Percentiles rank a stretch among this genome's conserved stretches.
Evolutionary conservation across 1,284 basidiomycete genomes (phyloP).

Genomic region (Cryptococcus sp.): DNA sequence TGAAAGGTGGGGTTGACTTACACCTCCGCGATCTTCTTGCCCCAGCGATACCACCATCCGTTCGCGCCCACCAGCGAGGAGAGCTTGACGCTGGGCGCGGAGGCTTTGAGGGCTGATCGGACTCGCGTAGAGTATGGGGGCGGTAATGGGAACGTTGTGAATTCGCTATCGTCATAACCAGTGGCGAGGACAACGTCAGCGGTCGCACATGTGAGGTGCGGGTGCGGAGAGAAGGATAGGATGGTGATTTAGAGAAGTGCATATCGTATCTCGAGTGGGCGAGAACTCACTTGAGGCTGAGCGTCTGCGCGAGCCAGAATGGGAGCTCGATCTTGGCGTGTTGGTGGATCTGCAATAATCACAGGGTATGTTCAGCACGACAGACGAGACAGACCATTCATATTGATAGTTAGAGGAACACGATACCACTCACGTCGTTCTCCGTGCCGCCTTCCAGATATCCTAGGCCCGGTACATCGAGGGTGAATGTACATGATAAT

Average conservation of each 20-base stretch:
- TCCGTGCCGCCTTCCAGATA: constrained; percentile 81
- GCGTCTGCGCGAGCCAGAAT: constrained; percentile 80
- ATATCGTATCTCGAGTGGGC: not conserved
- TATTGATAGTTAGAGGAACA: not conserved
- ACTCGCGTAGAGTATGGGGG: constrained; percentile 72
- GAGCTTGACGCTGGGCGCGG: constrained; percentile 75
- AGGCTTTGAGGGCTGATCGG: constrained; percentile 79
- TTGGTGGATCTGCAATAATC: constrained; percentile 64
- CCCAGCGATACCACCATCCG: constrained; percentile 86
- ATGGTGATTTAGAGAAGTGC: not conserved
- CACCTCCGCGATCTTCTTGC: constrained; percentile 77
- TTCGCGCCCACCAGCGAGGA: constrained; percentile 79
- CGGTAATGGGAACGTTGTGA: constrained; percentile 81
- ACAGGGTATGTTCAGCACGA: constrained; percentile 5
- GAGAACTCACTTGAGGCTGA: constrained; percentile 70
- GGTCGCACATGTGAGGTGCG: not conserved
- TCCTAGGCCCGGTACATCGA: constrained; percentile 80
- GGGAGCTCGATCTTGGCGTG: constrained; percentile 74
- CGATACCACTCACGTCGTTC: constrained; percentile 63
- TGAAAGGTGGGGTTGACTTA: constrained; percentile 55
- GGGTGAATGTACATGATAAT: constrained; percentile 84
- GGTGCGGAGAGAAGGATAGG: not conserved
- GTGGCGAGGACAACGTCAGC: constrained; percentile 10
- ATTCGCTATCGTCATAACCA: constrained; percentile 61
- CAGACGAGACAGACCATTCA: not conserved